Conservation (phyloP, 2,329 filamentous ascomycete genomes). For the Epichloe sp. region DNA sequence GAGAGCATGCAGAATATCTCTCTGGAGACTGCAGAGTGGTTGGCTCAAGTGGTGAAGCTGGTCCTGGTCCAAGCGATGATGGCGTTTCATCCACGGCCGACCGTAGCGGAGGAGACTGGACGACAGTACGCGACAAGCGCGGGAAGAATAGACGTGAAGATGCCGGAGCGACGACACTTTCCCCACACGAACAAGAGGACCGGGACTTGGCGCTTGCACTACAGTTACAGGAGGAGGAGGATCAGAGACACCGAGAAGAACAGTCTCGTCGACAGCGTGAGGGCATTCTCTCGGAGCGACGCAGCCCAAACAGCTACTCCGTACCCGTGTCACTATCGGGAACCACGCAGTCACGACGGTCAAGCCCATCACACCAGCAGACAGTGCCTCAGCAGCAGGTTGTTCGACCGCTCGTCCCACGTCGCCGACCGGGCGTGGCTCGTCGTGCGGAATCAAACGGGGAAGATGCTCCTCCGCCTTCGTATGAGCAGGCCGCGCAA, state of each 20-base stretch:
- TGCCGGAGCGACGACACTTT: constrained; percentile 20
- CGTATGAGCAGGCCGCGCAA: constrained; percentile 44
- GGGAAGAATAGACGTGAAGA: constrained; percentile 15
- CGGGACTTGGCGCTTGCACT: constrained; percentile 78
- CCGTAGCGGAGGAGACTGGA: constrained; percentile 35
- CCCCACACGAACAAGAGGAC: constrained; percentile 58
- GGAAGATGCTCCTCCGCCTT: constrained; percentile 43
- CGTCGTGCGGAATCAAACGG: constrained; percentile 24
- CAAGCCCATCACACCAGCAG: constrained; percentile 1
- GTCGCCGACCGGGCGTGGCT: constrained; percentile 23
- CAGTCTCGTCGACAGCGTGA: constrained; percentile 52
- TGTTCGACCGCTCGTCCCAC: constrained; percentile 30
- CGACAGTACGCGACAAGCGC: constrained; percentile 32
- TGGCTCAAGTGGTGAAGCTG: constrained; percentile 32
- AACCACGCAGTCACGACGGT: background rate
- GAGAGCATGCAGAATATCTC: constrained; percentile 69
- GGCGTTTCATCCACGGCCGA: constrained; percentile 10
- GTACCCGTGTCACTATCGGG: background rate
- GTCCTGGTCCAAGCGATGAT: constrained; percentile 8
- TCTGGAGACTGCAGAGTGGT: constrained; percentile 83
- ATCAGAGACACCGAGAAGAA: constrained; percentile 58
- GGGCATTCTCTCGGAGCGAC: constrained; percentile 48
- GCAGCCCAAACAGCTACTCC: constrained; percentile 12
- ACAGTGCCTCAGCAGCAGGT: constrained; percentile 16
- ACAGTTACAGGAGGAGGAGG: constrained; percentile 90